These are phyloP conservation scores for Phylloporus gajari DNA, from an alignment of 1,284 basidiomycete species.

Conservation along the genomic window DNA sequence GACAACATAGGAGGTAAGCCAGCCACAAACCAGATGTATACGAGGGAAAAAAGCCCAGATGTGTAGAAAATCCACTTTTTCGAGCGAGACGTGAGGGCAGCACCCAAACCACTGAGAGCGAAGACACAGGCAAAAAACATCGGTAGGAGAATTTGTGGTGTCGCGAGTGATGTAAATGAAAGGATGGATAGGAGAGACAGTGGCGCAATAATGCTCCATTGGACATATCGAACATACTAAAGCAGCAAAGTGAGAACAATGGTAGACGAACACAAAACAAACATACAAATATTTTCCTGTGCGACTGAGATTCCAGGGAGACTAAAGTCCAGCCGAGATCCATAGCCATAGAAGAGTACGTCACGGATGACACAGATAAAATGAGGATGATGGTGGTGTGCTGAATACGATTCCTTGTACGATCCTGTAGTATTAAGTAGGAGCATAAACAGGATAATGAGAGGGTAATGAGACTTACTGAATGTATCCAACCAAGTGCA, in stretches of 20 bases:
- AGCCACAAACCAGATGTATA: slow-evolving; percentile 59
- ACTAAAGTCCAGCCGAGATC: slow-evolving; percentile 66
- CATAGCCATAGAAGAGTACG: slow-evolving; percentile 71
- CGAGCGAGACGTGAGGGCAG: slow-evolving; percentile 54
- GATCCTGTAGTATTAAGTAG: too few species aligned
- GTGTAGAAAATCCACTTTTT: slow-evolving; percentile 63
- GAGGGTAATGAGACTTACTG: too few species aligned
- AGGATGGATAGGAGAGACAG: slow-evolving; percentile 63
- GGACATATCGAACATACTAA: slow-evolving; percentile 63
- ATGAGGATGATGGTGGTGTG: slow-evolving; percentile 61
- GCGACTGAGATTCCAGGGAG: slow-evolving; percentile 50
- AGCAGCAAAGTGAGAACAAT: slow-evolving; percentile 6
- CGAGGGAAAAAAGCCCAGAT: slow-evolving; percentile 56
- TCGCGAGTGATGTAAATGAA: slow-evolving; percentile 61
- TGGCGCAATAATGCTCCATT: slow-evolving; percentile 69
- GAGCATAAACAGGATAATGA: too few species aligned
- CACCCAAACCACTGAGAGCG: slow-evolving; percentile 64
- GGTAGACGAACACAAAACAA: too few species aligned
- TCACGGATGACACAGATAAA: slow-evolving; percentile 54
- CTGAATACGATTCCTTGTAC: slow-evolving; percentile 57
- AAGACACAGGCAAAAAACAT: slow-evolving; percentile 64
- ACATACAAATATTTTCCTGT: slow-evolving; percentile 62
- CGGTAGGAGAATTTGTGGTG: slow-evolving; percentile 62
- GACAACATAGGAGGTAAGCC: slow-evolving; percentile 21
- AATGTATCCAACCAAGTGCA: too few species aligned